These are phyloP conservation scores for Avena sativa DNA, from an alignment of 176 grass and related monocot genomes.

Conservation along the genomic window DNA sequence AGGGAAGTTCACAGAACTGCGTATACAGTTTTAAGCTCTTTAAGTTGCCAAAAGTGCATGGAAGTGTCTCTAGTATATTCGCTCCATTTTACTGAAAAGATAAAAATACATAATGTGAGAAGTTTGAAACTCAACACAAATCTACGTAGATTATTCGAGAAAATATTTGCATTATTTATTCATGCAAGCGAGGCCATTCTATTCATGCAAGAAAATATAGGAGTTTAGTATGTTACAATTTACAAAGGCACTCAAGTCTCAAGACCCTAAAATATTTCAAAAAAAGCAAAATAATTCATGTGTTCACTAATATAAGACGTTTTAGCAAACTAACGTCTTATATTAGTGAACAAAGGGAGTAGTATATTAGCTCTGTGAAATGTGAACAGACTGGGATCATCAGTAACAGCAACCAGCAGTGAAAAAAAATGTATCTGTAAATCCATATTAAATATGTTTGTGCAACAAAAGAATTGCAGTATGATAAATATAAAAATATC, in stretches of 20 bases:
- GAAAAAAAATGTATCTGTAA: neutral
- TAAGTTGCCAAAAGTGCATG: slow-evolving; percentile 32
- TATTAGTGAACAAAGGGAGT: no score
- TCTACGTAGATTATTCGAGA: neutral
- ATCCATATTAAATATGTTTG: no score
- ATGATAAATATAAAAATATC: no score
- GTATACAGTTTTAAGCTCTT: slow-evolving; percentile 13
- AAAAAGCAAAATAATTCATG: neutral
- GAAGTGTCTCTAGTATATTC: slow-evolving; percentile 31
- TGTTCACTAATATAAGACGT: no score
- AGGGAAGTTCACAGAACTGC: slow-evolving; percentile 29
- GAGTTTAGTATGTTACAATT: neutral
- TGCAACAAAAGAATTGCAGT: no score
- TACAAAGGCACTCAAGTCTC: neutral
- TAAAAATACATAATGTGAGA: neutral
- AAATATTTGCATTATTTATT: neutral
- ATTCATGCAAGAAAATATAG: neutral
- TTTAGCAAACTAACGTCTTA: no score
- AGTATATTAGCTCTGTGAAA: neutral
- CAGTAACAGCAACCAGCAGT: neutral
- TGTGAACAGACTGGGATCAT: neutral
- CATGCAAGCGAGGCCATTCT: neutral
- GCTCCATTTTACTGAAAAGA: neutral
- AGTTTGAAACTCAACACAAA: neutral
- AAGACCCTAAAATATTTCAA: neutral